A percentile compares a stretch with the other conserved stretches of the same genome.
Evolutionary conservation across 2,329 filamentous ascomycete genomes (phyloP).

Genomic region (Trichothecium roseum): DNA sequence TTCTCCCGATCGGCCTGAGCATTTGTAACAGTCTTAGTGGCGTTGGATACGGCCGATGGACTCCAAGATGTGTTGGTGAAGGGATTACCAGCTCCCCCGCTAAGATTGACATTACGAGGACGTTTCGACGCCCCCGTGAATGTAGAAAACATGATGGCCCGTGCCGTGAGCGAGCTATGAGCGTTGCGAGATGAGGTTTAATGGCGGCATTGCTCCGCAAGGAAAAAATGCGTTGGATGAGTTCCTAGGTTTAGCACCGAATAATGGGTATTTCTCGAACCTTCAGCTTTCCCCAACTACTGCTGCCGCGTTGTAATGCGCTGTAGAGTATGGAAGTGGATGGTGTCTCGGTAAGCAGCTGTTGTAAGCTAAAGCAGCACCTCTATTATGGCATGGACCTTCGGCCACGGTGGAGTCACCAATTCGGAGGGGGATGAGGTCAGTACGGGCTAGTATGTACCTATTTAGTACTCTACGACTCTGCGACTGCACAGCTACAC

Average conservation of each 20-base stretch:
- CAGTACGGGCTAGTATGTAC: background rate
- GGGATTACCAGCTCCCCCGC: slow-evolving; percentile 71
- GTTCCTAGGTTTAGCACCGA: too few relatives aligned
- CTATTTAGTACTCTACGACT: too few relatives aligned
- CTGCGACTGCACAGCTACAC: too few relatives aligned
- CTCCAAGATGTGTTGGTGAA: slow-evolving; percentile 57
- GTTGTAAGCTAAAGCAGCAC: too few relatives aligned
- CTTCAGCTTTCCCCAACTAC: slow-evolving; percentile 6
- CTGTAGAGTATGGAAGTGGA: too few relatives aligned
- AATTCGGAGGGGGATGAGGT: background rate
- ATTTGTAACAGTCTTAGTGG: slow-evolving; percentile 69
- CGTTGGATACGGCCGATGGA: slow-evolving; percentile 45
- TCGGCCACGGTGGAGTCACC: too few relatives aligned
- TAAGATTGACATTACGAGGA: slow-evolving; percentile 87
- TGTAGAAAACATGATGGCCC: slow-evolving; percentile 65
- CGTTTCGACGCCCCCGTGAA: slow-evolving; percentile 84
- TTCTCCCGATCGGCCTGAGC: slow-evolving; percentile 78
- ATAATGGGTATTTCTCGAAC: slow-evolving; percentile 6
- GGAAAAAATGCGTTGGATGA: too few relatives aligned
- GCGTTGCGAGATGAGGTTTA: background rate
- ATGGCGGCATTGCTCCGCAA: background rate
- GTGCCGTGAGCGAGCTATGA: slow-evolving; percentile 5
- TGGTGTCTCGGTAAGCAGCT: too few relatives aligned
- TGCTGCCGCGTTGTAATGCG: too few relatives aligned
- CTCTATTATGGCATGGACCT: too few relatives aligned